Evolutionary conservation across 768 basidiomycete genomes (phyloP).

Genomic region (Boletus fagicola): DNA sequence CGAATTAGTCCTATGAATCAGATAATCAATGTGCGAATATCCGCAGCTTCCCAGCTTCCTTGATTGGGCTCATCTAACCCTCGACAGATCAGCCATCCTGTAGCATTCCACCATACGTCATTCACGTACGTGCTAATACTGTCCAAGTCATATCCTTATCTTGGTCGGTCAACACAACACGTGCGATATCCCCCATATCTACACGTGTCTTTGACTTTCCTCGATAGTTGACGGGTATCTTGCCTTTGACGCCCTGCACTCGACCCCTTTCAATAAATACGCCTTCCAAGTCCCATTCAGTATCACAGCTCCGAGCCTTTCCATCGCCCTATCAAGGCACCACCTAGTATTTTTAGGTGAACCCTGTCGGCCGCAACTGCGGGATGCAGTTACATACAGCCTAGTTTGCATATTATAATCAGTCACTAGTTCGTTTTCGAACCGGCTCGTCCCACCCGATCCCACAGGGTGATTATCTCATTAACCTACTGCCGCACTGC

Average conservation of each 20-base stretch:
- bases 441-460: neutral
- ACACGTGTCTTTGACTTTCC: slow-evolving; percentile 13
- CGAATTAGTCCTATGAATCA: neutral
- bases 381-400: neutral
- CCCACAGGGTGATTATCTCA: neutral
- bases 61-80: neutral
- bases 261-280: neutral
- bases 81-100: slow-evolving; percentile 6
- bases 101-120: neutral
- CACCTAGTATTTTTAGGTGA: neutral
- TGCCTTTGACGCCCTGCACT: neutral
- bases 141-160: neutral
- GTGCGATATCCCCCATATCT: neutral
- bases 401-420: neutral
- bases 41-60: slow-evolving; percentile 4
- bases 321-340: neutral
- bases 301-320: neutral
- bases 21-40: slow-evolving; percentile 9
- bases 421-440: neutral
- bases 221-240: neutral
- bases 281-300: neutral
- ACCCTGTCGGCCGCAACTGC: neutral
- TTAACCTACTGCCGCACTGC: neutral
- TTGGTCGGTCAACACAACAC: neutral
- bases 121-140: neutral